Evolutionary conservation across 345 rosid species (phyloP), one percentile per base, ranked within the genome.

Genomic region (Acer saccharum): DNA sequence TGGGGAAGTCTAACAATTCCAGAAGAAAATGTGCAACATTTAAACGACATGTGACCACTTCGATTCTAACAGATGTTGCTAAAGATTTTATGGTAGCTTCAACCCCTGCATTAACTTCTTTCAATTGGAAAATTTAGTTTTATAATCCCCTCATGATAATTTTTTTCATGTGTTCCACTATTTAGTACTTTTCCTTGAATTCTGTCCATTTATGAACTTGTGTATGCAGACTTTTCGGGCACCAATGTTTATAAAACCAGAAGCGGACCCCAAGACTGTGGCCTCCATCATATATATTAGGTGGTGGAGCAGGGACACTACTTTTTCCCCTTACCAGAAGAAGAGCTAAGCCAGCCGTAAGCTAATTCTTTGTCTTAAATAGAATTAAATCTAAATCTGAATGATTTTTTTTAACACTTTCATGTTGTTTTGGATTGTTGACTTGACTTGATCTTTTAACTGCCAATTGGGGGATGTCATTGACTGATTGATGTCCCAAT

Each of bases 281-380:
- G 93, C 95, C 52, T 86, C 97, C 58, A 89, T 94, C 81, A 90
- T 94, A 1, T 25, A 25, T 25, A 81, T 80, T 94, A 78, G 94
- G 98, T 67, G 97, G 98, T 69, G 96, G 98, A 71, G 93, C 92
- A 48, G 98, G 97, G 52, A 89, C 94, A 71, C 86, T 90, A 21
- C 92, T 92, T 27, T 27, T 27, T 27, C 29, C 29, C 29, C 29
- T 27, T 27, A 27, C 29, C 2, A 2, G 29, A 27, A 82, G 77
- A 79, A 84, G 91, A 57, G 97, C 96, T 10, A 91, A 92, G 77
- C 98, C 98, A 13, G 97, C 97, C 70, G 98, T 92, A 83, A 88
- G 89, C 80, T 72, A 64, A 64, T 23, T 58, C 61, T 20, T 11
- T 46, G 39, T 16, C 35, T 16, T 3, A 20, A 57, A 12, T 77